Percentiles rank a stretch among this genome's conserved stretches.
Evolutionary conservation across 208 protist genomes (phyloP).

Genomic region (Trypanosoma melophagium): DNA sequence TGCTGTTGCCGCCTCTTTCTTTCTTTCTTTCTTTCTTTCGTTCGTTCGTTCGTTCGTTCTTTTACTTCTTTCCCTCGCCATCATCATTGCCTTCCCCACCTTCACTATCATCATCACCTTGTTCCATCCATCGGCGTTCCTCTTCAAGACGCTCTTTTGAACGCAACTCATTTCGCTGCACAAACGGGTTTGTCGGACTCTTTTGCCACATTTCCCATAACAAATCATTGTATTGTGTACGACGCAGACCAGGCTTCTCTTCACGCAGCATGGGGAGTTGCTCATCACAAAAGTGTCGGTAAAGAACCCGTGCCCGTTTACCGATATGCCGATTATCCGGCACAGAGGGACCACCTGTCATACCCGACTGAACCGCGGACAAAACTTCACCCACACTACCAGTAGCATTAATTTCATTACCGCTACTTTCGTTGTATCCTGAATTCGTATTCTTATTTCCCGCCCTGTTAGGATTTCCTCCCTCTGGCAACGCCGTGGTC

Average conservation of each 20-base stretch:
- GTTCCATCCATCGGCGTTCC: conserved; percentile 80
- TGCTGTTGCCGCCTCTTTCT: neutral
- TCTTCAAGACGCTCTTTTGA: conserved; percentile 59
- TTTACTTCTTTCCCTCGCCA: neutral
- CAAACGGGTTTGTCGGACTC: conserved; percentile 80
- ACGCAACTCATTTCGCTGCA: conserved; percentile 68
- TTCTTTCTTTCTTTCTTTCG: neutral
- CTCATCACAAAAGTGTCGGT: conserved; percentile 82
- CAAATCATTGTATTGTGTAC: conserved; percentile 87
- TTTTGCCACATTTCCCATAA: conserved; percentile 91
- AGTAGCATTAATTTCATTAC: conserved; percentile 29
- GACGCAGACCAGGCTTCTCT: conserved; percentile 69
- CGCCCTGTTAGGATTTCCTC: conserved; percentile 54
- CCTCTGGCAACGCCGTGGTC: conserved; percentile 28
- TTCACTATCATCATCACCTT: conserved; percentile 40
- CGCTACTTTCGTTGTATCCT: conserved; percentile 11
- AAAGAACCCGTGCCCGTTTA: conserved; percentile 75
- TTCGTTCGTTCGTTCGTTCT: neutral
- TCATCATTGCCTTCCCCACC: conserved; percentile 37
- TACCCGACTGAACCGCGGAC: conserved; percentile 34
- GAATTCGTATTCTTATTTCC: conserved; percentile 15
- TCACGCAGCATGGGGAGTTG: conserved; percentile 65
- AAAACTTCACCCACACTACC: conserved; percentile 51
- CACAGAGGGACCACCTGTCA: conserved; percentile 4
- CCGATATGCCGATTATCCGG: conserved; percentile 83